These are phyloP conservation scores for Fusarium bulbicola DNA, from an alignment of 2,329 filamentous ascomycete species.

Conservation along the genomic window DNA sequence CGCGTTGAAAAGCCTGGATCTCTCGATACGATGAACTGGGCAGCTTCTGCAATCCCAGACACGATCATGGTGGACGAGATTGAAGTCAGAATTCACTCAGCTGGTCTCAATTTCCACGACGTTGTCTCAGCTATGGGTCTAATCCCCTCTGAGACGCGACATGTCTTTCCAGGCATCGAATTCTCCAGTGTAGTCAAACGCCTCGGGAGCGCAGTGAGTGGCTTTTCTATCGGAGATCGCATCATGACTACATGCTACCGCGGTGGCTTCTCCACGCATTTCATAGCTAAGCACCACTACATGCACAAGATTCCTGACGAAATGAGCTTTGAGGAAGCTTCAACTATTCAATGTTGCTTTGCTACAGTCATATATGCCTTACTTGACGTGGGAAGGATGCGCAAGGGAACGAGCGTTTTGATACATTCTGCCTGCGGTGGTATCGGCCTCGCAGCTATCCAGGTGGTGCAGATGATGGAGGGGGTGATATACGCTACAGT, in stretches of 20 bases:
- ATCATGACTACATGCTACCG: slow-evolving; percentile 18
- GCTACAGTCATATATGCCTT: slow-evolving; percentile 43
- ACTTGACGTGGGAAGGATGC: slow-evolving; percentile 38
- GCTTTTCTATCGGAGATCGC: slow-evolving; percentile 35
- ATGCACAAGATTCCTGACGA: slow-evolving; percentile 46
- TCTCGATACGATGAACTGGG: slow-evolving; percentile 6
- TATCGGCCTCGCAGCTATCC: slow-evolving; percentile 45
- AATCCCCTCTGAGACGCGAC: neutral
- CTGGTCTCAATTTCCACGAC: slow-evolving; percentile 17
- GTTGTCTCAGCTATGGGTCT: slow-evolving; percentile 10
- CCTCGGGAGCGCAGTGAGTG: neutral
- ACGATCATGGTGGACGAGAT: neutral
- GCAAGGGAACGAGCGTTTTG: slow-evolving; percentile 46
- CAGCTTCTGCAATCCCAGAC: neutral
- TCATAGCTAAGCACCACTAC: neutral
- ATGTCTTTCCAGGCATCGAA: neutral
- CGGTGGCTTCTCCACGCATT: slow-evolving; percentile 14
- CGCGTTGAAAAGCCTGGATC: neutral
- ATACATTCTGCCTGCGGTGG: slow-evolving; percentile 48
- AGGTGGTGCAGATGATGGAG: slow-evolving; percentile 38
- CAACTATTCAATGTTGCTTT: slow-evolving; percentile 46
- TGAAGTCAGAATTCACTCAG: neutral
- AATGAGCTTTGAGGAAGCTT: slow-evolving; percentile 48
- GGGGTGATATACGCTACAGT: slow-evolving; percentile 38
- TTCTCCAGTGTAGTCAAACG: neutral